phyloP scores from a whole-genome alignment of 164 flowering plant genomes.

The Aristolochia fimbriata region DNA sequence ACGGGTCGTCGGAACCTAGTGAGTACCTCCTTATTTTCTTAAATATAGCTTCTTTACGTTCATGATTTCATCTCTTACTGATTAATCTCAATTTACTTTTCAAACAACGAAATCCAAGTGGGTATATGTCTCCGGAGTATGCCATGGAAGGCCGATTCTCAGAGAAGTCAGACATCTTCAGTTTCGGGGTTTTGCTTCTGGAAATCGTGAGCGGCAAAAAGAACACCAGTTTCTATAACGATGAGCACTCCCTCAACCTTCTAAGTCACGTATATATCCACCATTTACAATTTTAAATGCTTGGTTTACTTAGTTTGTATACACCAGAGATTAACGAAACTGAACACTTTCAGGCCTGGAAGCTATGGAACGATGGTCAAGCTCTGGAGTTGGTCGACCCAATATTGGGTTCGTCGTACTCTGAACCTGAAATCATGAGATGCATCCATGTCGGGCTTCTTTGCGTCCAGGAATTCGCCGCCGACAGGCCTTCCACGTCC shows the following conservation, averaged over 20 bases:
- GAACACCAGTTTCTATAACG: constrained; percentile 6
- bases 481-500: not conserved
- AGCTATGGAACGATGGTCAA: not conserved
- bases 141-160: constrained; percentile 11
- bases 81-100: too few relatives aligned
- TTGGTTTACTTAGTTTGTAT: not conserved
- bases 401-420: not conserved
- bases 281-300: not conserved
- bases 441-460: constrained; percentile 1
- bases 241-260: constrained; percentile 1
- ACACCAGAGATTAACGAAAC: not conserved
- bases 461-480: not conserved
- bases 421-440: not conserved
- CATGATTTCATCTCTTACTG: too few relatives aligned
- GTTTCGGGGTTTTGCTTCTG: constrained; percentile 41
- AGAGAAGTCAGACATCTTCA: constrained; percentile 5
- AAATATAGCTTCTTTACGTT: too few relatives aligned
- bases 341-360: not conserved
- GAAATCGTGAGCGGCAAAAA: constrained; percentile 43
- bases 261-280: constrained; percentile 6
- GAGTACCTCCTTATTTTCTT: constrained; percentile 4
- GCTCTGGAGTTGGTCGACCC: not conserved
- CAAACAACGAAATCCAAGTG: not conserved
- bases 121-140: constrained; percentile 6
- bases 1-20: too few relatives aligned